Evolutionary conservation across 345 rosid genomes (phyloP), one percentile per base, ranked within the genome.

Genomic region (Abelmoschus esculentus): DNA sequence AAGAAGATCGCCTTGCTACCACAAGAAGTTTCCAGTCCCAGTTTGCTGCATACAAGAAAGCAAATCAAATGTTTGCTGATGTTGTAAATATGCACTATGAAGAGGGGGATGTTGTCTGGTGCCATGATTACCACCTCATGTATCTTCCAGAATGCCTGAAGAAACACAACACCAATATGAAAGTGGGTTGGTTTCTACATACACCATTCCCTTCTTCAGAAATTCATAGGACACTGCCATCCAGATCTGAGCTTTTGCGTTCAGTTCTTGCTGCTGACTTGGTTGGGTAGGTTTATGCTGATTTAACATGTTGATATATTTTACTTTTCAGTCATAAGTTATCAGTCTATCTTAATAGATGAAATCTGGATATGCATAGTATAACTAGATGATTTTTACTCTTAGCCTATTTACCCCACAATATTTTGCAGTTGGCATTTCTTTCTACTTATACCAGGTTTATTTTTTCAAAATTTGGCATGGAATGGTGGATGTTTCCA

Each of bases 31-130:
- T 85, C 69, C 87, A 85, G 67, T 83, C 89, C 56, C 89, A 83
- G 52, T 83, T 85, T 76, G 85, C 79, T 69, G 89, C 89, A 58
- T 85, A 85, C 38, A 81, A 85, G 78, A 81, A 77, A 72, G 89
- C 89, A 14, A 85, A 85, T 74, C 86, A 81, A 72, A 73, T 83
- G 84, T 85, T 85, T 80, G 89, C 89, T 65, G 75, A 85, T 73
- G 89, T 85, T 42, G 85, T 83, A 34, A 61, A 83, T 59, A 56
- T 73, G 47, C 74, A 79, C 59, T 83, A 85, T 22, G 80, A 72
- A 66, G 89, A 85, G 54, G 89, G 86, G 10, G 89, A 85, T 74
- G 83, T 85, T 64, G 89, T 85, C 72, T 85, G 89, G 89, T 85
- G 86, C 66, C 89, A 85, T 73, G 89, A 85, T 78, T 85, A 85